These are phyloP conservation scores for Alliaria petiolata DNA, from an alignment of 345 rosid genomes.

Conservation along the genomic window DNA sequence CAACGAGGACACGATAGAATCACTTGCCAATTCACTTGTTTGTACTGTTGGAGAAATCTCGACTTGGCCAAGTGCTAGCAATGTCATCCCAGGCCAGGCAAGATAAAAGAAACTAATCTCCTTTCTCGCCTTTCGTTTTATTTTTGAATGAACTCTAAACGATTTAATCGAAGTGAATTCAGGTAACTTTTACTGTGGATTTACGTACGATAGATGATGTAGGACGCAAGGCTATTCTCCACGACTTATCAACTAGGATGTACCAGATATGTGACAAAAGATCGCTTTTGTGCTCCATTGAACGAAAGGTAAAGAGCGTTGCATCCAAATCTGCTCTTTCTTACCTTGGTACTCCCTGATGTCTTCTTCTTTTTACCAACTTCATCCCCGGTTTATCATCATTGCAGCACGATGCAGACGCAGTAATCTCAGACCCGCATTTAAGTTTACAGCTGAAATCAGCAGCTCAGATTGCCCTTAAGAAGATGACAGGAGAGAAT, in stretches of 20 bases:
- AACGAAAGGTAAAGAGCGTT: slow-evolving; percentile 60
- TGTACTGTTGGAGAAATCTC: slow-evolving; percentile 98
- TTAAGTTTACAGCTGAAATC: slow-evolving; percentile 61
- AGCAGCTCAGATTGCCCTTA: slow-evolving; percentile 67
- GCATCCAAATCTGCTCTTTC: neutral
- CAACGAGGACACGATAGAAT: slow-evolving; percentile 45
- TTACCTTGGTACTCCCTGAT: neutral
- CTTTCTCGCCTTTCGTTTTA: neutral
- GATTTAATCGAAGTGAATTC: slow-evolving; percentile 20
- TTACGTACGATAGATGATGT: slow-evolving; percentile 82
- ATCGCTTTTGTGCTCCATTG: slow-evolving; percentile 73
- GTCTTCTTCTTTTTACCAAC: slow-evolving; percentile 9
- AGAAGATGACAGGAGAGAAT: slow-evolving; percentile 56
- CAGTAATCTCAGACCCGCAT: slow-evolving; percentile 61
- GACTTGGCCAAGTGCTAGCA: slow-evolving; percentile 97
- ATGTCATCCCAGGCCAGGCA: slow-evolving; percentile 98
- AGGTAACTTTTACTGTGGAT: slow-evolving; percentile 94
- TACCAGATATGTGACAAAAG: slow-evolving; percentile 77
- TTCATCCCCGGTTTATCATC: neutral
- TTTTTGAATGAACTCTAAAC: slow-evolving; percentile 6
- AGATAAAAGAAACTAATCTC: slow-evolving; percentile 32
- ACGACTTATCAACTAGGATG: slow-evolving; percentile 70
- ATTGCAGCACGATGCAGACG: slow-evolving; percentile 86
- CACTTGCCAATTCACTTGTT: slow-evolving; percentile 77
- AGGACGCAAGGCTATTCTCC: slow-evolving; percentile 85